Evolutionary conservation across 1,284 basidiomycete genomes (phyloP), one percentile per base, ranked within the genome.

Genomic region (Ustilago vetiveriae): DNA sequence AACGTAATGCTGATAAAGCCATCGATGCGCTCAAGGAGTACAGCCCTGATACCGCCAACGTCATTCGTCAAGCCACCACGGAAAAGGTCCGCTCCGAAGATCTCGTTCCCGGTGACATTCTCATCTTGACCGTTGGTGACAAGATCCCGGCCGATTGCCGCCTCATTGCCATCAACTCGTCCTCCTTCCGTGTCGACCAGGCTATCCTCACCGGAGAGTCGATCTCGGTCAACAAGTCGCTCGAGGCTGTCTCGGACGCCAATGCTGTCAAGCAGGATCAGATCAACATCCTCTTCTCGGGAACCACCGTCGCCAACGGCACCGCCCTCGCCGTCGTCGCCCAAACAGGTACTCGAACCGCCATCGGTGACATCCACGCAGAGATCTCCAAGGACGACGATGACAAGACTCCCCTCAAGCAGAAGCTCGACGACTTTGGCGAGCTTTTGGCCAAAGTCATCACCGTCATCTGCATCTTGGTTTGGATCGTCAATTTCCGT

Each of bases 351-450:
- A 48, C 67, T 6, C 49, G 67, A 9, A 82, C 80, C 8, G 79
- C 79, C 27, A 81, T 82, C 48, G 80, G 80, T 26, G 66, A 77
- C 48, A 81, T 81, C 37, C 79, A 81, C 55, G 64, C 76, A 27
- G 72, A 79, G 36, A 82, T 82, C 47, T 74, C 70, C 41, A 62
- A 75, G 30, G 75, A 82, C 21, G 64, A 69, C 21, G 76, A 80
- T 41, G 69, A 76, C 32, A 80, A 78, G 66, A 81, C 79, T 7
- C 80, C 79, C 3, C 70, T 82, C 49, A 78, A 82, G 66, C 72
- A 80, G 56, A 80, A 79, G 55, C 73, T 82, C 52, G 79, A 81
- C 49, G 78, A 81, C 50, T 81, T 82, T 70, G 80, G 80, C 39
- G 78, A 81, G 52, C 67, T 74, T 41, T 72, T 81, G 19, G 79